These are phyloP conservation scores for Capronia coronata DNA, from an alignment of 2,329 filamentous ascomycete species.

Conservation along the genomic window DNA sequence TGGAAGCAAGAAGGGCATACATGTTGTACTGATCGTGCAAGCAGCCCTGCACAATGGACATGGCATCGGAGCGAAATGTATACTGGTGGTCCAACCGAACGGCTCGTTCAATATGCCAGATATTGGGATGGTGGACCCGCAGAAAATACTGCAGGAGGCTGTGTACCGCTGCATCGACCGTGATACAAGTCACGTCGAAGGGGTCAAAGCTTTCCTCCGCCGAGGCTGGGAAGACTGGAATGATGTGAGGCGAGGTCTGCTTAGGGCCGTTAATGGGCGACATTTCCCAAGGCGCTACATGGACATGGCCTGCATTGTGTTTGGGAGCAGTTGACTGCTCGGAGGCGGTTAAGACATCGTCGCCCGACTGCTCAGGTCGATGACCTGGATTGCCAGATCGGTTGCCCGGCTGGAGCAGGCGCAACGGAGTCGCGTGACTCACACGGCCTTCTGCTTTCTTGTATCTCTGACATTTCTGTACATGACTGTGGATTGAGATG, in stretches of 20 bases:
- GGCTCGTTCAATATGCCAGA: conserved; percentile 19
- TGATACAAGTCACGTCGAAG: conserved; percentile 14
- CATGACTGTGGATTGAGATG: conserved; percentile 18
- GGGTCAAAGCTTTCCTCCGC: conserved; percentile 16
- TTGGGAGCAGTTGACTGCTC: too few species aligned
- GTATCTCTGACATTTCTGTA: conserved; percentile 16
- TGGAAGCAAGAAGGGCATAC: conserved; percentile 20
- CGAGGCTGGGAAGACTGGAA: conserved; percentile 14
- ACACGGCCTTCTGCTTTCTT: conserved; percentile 7
- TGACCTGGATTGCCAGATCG: background rate
- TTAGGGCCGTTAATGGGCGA: too few species aligned
- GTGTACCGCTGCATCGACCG: conserved; percentile 11
- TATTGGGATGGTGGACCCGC: conserved; percentile 14
- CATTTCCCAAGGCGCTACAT: too few species aligned
- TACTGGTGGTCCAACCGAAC: conserved; percentile 13
- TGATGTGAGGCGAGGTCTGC: background rate
- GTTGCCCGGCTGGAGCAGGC: conserved; percentile 1
- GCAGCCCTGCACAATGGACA: conserved; percentile 14
- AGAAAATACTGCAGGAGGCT: conserved; percentile 20
- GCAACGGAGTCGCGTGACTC: background rate
- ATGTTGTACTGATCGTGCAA: conserved; percentile 20
- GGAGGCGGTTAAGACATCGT: background rate
- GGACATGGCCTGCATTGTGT: too few species aligned
- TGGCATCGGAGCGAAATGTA: conserved; percentile 13
- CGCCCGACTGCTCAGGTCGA: background rate